Evolutionary conservation across 2,329 filamentous ascomycete genomes (phyloP).

Genomic region (Chaetomiaceae sp.): DNA sequence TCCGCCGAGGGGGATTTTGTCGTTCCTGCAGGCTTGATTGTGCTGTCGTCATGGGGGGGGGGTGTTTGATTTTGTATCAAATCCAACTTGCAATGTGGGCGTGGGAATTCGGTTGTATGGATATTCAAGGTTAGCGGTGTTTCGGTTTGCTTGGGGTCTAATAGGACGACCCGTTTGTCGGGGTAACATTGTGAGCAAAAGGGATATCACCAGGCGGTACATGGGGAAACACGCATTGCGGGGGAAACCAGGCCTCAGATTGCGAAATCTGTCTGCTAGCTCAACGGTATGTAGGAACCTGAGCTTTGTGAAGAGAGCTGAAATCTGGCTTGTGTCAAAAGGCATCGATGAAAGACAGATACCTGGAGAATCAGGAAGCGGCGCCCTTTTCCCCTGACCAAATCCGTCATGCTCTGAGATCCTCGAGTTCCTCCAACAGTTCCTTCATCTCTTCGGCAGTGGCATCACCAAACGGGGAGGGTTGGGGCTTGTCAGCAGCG

Average conservation of each 20-base stretch:
- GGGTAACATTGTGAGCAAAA: too few species aligned
- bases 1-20: conserved; percentile 27
- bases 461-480: neutral
- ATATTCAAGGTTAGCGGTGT: neutral
- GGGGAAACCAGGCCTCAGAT: conserved; percentile 1
- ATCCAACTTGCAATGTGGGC: too few species aligned
- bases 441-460: neutral
- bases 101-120: neutral
- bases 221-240: too few species aligned
- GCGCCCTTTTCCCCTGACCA: neutral
- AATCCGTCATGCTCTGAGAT: neutral
- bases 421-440: neutral
- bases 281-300: neutral
- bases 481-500: neutral
- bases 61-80: neutral
- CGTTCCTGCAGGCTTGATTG: conserved; percentile 17
- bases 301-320: neutral
- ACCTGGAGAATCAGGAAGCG: neutral
- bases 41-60: neutral
- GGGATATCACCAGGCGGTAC: too few species aligned
- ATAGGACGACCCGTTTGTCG: too few species aligned
- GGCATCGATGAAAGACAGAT: neutral
- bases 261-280: neutral
- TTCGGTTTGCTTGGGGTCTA: too few species aligned
- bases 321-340: neutral